These are phyloP conservation scores for Acacia crassicarpa DNA, from an alignment of 306 rosid species.

Conservation along the genomic window DNA sequence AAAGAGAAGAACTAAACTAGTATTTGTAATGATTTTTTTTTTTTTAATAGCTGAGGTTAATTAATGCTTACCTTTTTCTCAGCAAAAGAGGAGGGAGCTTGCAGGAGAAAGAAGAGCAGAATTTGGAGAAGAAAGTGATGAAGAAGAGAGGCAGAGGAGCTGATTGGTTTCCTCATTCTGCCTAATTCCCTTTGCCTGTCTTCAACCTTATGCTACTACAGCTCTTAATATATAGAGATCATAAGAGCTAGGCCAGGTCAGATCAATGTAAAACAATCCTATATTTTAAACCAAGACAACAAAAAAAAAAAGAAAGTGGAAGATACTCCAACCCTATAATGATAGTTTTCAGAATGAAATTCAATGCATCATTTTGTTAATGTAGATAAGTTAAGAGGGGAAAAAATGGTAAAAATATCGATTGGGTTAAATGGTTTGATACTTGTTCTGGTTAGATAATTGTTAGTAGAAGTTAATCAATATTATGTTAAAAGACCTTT, in stretches of 20 bases:
- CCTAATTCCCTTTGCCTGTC: neutral
- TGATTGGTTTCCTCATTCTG: slow-evolving; percentile 39
- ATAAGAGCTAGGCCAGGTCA: neutral
- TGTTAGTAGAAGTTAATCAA: neutral
- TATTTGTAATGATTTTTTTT: no score
- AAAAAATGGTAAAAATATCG: neutral
- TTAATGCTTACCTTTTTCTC: slow-evolving; percentile 57
- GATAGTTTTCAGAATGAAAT: neutral
- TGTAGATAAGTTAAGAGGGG: neutral
- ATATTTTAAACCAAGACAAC: no score
- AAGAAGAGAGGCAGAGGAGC: neutral
- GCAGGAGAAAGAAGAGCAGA: slow-evolving; percentile 40
- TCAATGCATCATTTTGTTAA: neutral
- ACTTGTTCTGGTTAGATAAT: neutral
- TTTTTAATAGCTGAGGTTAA: slow-evolving; percentile 12
- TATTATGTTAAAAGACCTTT: no score
- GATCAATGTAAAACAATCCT: neutral
- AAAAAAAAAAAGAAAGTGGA: neutral
- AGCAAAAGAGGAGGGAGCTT: slow-evolving; percentile 50
- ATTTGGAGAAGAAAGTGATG: slow-evolving; percentile 32
- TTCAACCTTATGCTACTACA: neutral
- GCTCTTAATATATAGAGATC: neutral
- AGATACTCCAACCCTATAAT: neutral
- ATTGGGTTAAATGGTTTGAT: neutral
- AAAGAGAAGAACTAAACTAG: neutral